Base-by-base conservation (phyloP, 2,329 filamentous ascomycete genomes). In the Colletotrichum acutatum region DNA sequence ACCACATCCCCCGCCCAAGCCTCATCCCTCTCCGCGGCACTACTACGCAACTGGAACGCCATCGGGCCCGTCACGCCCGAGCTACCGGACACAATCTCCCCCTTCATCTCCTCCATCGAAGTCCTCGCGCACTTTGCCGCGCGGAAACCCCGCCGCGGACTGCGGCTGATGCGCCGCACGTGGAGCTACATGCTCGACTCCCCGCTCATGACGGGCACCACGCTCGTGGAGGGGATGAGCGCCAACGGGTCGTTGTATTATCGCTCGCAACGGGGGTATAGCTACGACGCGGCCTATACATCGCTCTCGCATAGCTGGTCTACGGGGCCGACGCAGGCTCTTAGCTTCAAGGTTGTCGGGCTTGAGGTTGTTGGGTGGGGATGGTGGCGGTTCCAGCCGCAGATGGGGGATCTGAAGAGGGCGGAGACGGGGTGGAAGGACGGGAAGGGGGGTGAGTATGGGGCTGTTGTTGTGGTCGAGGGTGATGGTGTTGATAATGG, bases 211-310 rank as follows among this genome's bases (percentile, higher is more conserved):
- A 84, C 82, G 5, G 82, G 81, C 7, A 78, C 75, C 5, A 83
- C 83, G 1, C 74, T 83, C 1, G 75, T 80, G 0, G 82, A 84
- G 65, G 82, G 82, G 5, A 79, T 82, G 58, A 75, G 78, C 3
- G 77, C 78, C n/a, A 82, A 84, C 69, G 83, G 83, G 0, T 79
- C 78, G 19, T 66, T 83, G 3, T 79, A 82, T 52, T 84, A 83
- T 63, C 73, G 79, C 4, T 76, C 76, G 3, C 74, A 75, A 24
- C 72, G 78, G 1, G 80, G 79, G 1, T 83, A 83, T 65, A 77
- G 72, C 1, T 76, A 77, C 58, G 81, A 83, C 58, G 76, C 80
- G 0, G 75, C 78, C 12, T 81, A 81, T 68, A 80, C 81, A 8
- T 78, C 76, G n/a, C 78, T 81, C 52, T 77, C 78, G 4, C 81